A percentile compares a stretch with the other conserved stretches of the same genome.
Conservation (phyloP, 2,329 filamentous ascomycete genomes). For the Rhynchosporium secalis region DNA sequence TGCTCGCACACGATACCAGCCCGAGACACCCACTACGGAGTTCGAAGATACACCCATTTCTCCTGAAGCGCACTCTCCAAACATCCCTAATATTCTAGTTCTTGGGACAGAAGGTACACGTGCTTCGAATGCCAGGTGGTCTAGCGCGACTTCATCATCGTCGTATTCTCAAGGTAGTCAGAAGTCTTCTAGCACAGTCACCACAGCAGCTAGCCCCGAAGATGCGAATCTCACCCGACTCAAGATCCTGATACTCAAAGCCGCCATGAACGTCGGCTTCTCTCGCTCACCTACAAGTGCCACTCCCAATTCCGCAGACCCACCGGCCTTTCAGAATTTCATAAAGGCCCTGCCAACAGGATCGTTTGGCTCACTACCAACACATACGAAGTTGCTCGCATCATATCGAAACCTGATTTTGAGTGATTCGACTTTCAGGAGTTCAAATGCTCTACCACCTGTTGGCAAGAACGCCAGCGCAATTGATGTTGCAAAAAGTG, state of each 20-base stretch:
- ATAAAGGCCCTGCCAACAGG: slow-evolving; percentile 73
- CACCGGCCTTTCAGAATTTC: slow-evolving; percentile 67
- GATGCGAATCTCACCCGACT: slow-evolving; percentile 76
- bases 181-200: slow-evolving; percentile 69
- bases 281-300: slow-evolving; percentile 50
- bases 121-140: slow-evolving; percentile 71
- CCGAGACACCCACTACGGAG: slow-evolving; percentile 91
- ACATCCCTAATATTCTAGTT: slow-evolving; percentile 84
- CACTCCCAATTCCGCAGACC: slow-evolving; percentile 43
- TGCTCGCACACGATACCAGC: slow-evolving; percentile 46
- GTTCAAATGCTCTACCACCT: slow-evolving; percentile 53
- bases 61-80: slow-evolving; percentile 72
- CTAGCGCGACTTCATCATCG: slow-evolving; percentile 75
- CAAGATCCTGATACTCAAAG: slow-evolving; percentile 78
- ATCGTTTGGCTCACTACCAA: slow-evolving; percentile 72
- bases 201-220: slow-evolving; percentile 63
- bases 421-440: slow-evolving; percentile 67
- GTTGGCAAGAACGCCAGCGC: slow-evolving; percentile 62
- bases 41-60: slow-evolving; percentile 90
- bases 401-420: slow-evolving; percentile 80
- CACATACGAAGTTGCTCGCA: slow-evolving; percentile 70
- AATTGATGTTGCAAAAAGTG: slow-evolving; percentile 76
- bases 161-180: slow-evolving; percentile 75
- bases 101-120: slow-evolving; percentile 69
- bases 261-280: slow-evolving; percentile 83